phyloP scores from a whole-genome alignment of 129 eudicot genomes.

The Flaveria linearis region DNA sequence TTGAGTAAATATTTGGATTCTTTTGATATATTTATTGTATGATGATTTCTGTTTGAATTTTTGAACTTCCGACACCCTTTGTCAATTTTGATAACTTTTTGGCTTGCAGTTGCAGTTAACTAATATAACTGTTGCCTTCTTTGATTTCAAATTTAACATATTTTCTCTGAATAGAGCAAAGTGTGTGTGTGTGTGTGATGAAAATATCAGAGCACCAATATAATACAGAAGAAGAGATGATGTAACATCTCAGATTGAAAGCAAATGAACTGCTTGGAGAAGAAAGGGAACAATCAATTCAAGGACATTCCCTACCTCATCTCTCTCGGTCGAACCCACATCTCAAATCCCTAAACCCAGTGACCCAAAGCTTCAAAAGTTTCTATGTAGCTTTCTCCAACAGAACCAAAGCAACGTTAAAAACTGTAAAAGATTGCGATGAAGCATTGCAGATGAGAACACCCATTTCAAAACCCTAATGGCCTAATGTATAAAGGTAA shows the following conservation, averaged over 20 bases:
- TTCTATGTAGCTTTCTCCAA: conserved; percentile 58
- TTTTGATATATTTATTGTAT: neutral
- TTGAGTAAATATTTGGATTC: neutral
- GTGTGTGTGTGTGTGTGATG: conserved; percentile 26
- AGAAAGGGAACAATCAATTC: too few species aligned
- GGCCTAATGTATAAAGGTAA: conserved; percentile 74
- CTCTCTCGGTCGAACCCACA: conserved; percentile 50
- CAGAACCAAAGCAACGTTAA: conserved; percentile 70
- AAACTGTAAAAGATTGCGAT: conserved; percentile 66
- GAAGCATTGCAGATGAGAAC: conserved; percentile 62
- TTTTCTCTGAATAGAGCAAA: neutral
- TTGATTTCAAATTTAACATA: conserved; percentile 17
- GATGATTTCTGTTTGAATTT: neutral
- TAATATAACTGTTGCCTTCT: conserved; percentile 32
- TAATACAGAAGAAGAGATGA: conserved; percentile 38
- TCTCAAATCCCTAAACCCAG: conserved; percentile 39
- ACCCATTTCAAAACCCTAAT: conserved; percentile 69
- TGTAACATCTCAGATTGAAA: too few species aligned
- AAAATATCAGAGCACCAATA: conserved; percentile 31
- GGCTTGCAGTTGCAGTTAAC: conserved; percentile 9
- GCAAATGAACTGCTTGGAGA: too few species aligned
- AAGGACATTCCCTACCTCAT: conserved; percentile 16
- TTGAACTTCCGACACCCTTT: neutral
- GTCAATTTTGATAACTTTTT: neutral
- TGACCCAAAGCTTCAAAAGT: conserved; percentile 48